phyloP scores from a whole-genome alignment of 768 basidiomycete species.

The Suillus luteus region DNA sequence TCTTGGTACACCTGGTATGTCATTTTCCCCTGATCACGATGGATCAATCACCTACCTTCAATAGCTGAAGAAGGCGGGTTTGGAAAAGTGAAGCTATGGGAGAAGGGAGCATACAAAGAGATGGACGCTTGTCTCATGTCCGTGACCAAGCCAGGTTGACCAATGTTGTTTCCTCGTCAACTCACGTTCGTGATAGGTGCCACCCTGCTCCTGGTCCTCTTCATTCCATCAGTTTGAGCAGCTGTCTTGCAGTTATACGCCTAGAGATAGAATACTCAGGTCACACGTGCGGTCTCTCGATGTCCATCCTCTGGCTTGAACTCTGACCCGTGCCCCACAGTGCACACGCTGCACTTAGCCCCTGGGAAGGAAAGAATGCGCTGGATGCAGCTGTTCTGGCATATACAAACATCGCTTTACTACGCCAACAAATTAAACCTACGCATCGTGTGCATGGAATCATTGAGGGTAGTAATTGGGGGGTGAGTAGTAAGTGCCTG shows the following conservation, averaged over 20 bases:
- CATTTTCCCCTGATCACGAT: neutral
- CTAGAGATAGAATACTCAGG: conserved; percentile 68
- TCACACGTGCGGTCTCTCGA: conserved; percentile 55
- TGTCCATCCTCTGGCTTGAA: neutral
- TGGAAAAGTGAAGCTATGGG: conserved; percentile 71
- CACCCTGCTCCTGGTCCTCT: conserved; percentile 81
- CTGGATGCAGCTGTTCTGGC: conserved; percentile 87
- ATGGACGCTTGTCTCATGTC: conserved; percentile 82
- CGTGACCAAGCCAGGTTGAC: conserved; percentile 14
- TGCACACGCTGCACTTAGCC: conserved; percentile 76
- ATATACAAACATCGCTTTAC: conserved; percentile 75
- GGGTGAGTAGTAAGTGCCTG: conserved; percentile 56
- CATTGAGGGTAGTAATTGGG: conserved; percentile 76
- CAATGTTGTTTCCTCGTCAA: neutral
- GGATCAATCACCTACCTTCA: neutral
- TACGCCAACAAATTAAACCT: conserved; percentile 82
- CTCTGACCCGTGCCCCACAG: conserved; percentile 35
- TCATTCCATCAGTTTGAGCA: conserved; percentile 63
- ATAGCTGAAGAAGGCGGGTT: conserved; percentile 78
- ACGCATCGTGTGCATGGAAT: conserved; percentile 81
- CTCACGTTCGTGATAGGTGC: conserved; percentile 49
- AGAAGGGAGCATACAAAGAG: conserved; percentile 70
- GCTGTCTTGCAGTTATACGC: conserved; percentile 63
- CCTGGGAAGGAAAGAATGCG: conserved; percentile 85
- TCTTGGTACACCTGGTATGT: conserved; percentile 74